A percentile compares a stretch with the other conserved stretches of the same genome.
phyloP scores from a whole-genome alignment of 305 asterid species.

The Fraxinus platypoda region DNA sequence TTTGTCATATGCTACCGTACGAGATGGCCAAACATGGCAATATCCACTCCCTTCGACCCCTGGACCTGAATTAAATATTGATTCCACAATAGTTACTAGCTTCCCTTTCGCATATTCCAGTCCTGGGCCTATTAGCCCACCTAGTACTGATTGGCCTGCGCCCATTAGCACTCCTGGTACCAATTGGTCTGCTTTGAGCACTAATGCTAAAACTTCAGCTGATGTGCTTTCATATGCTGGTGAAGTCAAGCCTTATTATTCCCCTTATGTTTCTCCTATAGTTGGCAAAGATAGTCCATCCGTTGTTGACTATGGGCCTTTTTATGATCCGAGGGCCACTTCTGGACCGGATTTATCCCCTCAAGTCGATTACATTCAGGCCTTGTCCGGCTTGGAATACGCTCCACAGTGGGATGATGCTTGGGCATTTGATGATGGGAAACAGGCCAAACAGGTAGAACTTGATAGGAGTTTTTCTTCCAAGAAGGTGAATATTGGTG shows the following conservation, averaged over 20 bases:
- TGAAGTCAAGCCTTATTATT: slow-evolving; percentile 46
- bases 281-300: slow-evolving; percentile 37
- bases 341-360: slow-evolving; percentile 41
- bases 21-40: slow-evolving; percentile 52
- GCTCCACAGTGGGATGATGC: slow-evolving; percentile 43
- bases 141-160: slow-evolving; percentile 42
- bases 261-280: slow-evolving; percentile 44
- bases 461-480: slow-evolving; percentile 33
- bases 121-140: slow-evolving; percentile 31
- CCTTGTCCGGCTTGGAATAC: slow-evolving; percentile 60
- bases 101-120: slow-evolving; percentile 35
- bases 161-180: slow-evolving; percentile 32
- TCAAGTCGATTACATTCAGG: slow-evolving; percentile 51
- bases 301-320: slow-evolving; percentile 34
- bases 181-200: slow-evolving; percentile 42
- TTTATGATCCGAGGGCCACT: slow-evolving; percentile 36
- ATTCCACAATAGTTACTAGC: slow-evolving; percentile 38
- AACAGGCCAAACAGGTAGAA: slow-evolving; percentile 43
- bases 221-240: slow-evolving; percentile 35
- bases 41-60: slow-evolving; percentile 47
- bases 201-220: slow-evolving; percentile 25
- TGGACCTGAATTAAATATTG: slow-evolving; percentile 35
- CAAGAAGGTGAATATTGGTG: slow-evolving; percentile 39
- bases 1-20: slow-evolving; percentile 32
- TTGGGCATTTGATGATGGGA: slow-evolving; percentile 46